Evolutionary conservation across 176 grass and related monocot genomes (phyloP), one percentile per base, ranked within the genome.

Genomic region (Phragmites australis): DNA sequence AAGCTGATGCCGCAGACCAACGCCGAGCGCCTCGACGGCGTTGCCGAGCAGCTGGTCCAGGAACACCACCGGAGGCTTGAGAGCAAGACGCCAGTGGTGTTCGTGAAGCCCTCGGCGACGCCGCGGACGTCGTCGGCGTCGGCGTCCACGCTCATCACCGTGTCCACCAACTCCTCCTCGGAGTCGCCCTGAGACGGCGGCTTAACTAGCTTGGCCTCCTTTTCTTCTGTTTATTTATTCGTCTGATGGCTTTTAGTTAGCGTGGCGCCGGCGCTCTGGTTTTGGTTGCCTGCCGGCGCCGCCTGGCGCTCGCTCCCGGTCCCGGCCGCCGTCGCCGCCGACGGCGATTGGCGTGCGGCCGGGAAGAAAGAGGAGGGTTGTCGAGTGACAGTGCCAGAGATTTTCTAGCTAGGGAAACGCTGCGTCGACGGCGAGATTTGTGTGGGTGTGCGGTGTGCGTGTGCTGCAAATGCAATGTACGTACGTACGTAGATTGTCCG

Each of bases 1-100:
- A 97, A 78, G 61, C 47, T 94, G 30, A 89, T 93, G 89, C 69
- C 82, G 61, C 58, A 90, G 75, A 97, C 84, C 27, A 97, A 97
- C 55, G 84, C 82, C 32, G 91, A 97, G 87, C 75, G 84, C 6
- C 84, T 97, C 1, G 87, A 97, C 64, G 78, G 65, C 67, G 78
- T 83, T 17, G 89, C 87, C 4, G 87, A 71, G 45, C 88, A 86
- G 91, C 82, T 97, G 45, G 54, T 92, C 22, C 84, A 12, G 74
- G 91, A 97, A 82, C 84, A 93, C 19, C 79, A 88, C 42, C 60
- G 86, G 42, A 76, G 94, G 70, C 49, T 70, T 37, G 72, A 86
- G 58, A 86, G 87, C 84, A 88, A 89, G 75, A 74, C 76, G 37
- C 89, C 89, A 1, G 53, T 65, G 5, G 91, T 97, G 46, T 83